A percentile compares a stretch with the other conserved stretches of the same genome.
These are phyloP conservation scores for Trematosphaeria pertusa DNA, from an alignment of 2,329 filamentous ascomycete species.

Conservation along the genomic window DNA sequence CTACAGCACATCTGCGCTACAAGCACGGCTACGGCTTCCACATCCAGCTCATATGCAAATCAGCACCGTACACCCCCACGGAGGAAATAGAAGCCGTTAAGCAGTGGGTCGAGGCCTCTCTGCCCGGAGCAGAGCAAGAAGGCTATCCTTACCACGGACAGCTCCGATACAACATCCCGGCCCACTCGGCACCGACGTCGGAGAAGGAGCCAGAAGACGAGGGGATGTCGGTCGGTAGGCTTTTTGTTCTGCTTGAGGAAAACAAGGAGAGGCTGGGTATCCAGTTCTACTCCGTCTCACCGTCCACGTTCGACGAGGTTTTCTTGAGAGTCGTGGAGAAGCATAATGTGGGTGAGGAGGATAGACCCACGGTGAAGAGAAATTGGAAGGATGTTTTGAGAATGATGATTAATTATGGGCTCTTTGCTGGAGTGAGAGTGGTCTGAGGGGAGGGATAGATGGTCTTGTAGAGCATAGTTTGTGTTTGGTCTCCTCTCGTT, in stretches of 20 bases:
- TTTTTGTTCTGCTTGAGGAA: slow-evolving; percentile 76
- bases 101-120: slow-evolving; percentile 66
- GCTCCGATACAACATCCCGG: slow-evolving; percentile 23
- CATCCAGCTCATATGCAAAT: slow-evolving; percentile 76
- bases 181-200: slow-evolving; percentile 1
- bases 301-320: slow-evolving; percentile 85
- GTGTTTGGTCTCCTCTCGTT: too few relatives aligned
- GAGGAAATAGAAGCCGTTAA: slow-evolving; percentile 71
- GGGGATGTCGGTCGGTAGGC: slow-evolving; percentile 48
- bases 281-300: slow-evolving; percentile 82
- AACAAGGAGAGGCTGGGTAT: slow-evolving; percentile 72
- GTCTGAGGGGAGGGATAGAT: too few relatives aligned
- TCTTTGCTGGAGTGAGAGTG: not conserved
- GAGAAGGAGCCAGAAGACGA: slow-evolving; percentile 20
- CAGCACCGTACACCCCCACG: slow-evolving; percentile 72
- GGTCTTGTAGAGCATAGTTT: too few relatives aligned
- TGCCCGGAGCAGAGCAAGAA: slow-evolving; percentile 67
- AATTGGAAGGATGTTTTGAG: slow-evolving; percentile 19
- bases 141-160: slow-evolving; percentile 26
- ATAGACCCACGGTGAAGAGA: slow-evolving; percentile 17
- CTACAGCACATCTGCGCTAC: slow-evolving; percentile 65
- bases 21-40: slow-evolving; percentile 79
- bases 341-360: slow-evolving; percentile 29
- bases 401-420: slow-evolving; percentile 1
- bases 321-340: slow-evolving; percentile 79